Percentiles rank a stretch among this genome's conserved stretches.
Evolutionary conservation across 768 basidiomycete genomes (phyloP).

Genomic region (Paxillus ammoniavirescens): DNA sequence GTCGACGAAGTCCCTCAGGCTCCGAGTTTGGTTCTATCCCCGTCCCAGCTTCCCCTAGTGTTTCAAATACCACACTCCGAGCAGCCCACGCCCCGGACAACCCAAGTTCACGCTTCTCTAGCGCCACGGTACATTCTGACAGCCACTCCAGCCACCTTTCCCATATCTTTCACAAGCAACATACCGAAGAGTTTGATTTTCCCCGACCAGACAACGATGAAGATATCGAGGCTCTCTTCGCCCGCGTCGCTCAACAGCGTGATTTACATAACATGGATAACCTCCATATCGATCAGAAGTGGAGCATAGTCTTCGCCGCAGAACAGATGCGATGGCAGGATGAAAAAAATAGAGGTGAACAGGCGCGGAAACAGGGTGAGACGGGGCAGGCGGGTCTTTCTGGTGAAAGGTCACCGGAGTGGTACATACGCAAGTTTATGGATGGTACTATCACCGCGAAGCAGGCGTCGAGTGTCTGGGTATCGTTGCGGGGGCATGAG

Average conservation of each 20-base stretch:
- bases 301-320: constrained; percentile 84
- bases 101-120: constrained; percentile 60
- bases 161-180: constrained; percentile 54
- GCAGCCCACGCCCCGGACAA: constrained; percentile 57
- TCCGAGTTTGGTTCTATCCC: constrained; percentile 53
- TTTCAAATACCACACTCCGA: constrained; percentile 40
- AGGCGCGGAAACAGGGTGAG: constrained; percentile 58
- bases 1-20: constrained; percentile 46
- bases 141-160: constrained; percentile 42
- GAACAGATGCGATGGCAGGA: constrained; percentile 79
- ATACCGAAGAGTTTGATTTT: constrained; percentile 63
- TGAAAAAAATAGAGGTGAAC: constrained; percentile 62
- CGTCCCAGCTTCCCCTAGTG: constrained; percentile 30
- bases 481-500: constrained; percentile 78
- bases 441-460: constrained; percentile 82
- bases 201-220: constrained; percentile 73
- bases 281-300: constrained; percentile 81
- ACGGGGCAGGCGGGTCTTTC: constrained; percentile 51
- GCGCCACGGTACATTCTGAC: constrained; percentile 41
- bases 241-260: constrained; percentile 69
- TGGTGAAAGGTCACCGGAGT: constrained; percentile 78
- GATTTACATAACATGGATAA: constrained; percentile 59
- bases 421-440: constrained; percentile 90
- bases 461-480: constrained; percentile 72
- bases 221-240: constrained; percentile 80